phyloP scores from a whole-genome alignment of 805 yeast genomes.

The Brettanomyces anomalus region DNA sequence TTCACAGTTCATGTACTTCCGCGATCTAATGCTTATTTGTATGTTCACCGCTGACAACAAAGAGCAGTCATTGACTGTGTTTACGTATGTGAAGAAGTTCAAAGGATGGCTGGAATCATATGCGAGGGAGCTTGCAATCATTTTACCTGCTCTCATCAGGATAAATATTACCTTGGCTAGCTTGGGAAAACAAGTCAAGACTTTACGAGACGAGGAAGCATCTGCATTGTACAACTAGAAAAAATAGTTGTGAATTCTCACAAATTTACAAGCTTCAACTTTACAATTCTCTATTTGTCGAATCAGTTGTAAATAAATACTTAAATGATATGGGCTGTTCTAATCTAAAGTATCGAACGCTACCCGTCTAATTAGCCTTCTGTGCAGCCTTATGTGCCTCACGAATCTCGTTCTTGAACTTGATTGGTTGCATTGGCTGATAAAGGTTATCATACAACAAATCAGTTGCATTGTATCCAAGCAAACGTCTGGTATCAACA shows the following conservation, averaged over 20 bases:
- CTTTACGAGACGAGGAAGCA: slow-evolving; percentile 2
- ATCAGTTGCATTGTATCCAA: slow-evolving; percentile 27
- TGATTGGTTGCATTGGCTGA: slow-evolving; percentile 21
- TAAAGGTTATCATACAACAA: slow-evolving; percentile 22
- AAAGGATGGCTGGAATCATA: slow-evolving; percentile 6
- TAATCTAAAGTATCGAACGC: too few relatives aligned
- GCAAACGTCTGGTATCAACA: slow-evolving; percentile 28
- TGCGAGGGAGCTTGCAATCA: slow-evolving; percentile 5
- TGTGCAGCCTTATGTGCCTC: too few relatives aligned
- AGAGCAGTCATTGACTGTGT: slow-evolving; percentile 4
- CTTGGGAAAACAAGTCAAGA: slow-evolving; percentile 6
- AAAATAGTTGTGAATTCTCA: too few relatives aligned
- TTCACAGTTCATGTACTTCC: slow-evolving; percentile 5
- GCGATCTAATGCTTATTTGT: slow-evolving; percentile 5
- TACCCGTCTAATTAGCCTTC: too few relatives aligned
- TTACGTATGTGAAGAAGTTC: slow-evolving; percentile 4
- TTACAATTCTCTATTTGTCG: too few relatives aligned
- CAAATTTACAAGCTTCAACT: too few relatives aligned
- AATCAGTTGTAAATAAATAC: too few relatives aligned
- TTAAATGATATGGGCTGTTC: too few relatives aligned
- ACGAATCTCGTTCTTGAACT: slow-evolving; percentile 11
- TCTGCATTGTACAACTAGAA: slow-evolving; percentile 3
- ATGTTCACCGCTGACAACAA: slow-evolving; percentile 7
- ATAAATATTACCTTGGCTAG: slow-evolving; percentile 7
- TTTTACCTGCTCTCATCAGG: slow-evolving; percentile 5